Evolutionary conservation across 1,284 basidiomycete species (phyloP).

Genomic region (Leccinum holopus): DNA sequence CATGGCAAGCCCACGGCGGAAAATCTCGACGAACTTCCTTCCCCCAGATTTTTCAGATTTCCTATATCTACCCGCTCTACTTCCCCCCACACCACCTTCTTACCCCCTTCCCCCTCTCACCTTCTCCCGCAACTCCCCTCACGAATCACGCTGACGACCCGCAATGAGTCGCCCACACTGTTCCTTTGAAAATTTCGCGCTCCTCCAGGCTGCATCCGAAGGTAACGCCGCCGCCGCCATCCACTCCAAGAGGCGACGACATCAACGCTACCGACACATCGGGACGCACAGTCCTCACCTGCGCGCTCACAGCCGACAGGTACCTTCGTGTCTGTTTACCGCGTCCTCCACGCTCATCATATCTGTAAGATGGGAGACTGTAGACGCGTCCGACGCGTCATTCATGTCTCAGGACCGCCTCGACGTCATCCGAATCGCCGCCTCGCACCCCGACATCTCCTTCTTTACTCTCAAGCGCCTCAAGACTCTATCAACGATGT

Average conservation of each 20-base stretch:
- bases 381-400: constrained; percentile 66
- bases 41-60: constrained; percentile 3
- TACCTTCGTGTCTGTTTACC: constrained; percentile 31
- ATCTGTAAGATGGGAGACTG: constrained; percentile 54
- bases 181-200: constrained; percentile 46
- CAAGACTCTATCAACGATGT: constrained; percentile 64
- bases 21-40: constrained; percentile 5
- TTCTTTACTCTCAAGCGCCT: constrained; percentile 68
- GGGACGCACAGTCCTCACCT: constrained; percentile 62
- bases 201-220: constrained; percentile 56
- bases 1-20: constrained; percentile 7
- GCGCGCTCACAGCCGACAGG: constrained; percentile 68
- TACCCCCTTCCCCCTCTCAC: neutral
- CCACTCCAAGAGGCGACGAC: constrained; percentile 59
- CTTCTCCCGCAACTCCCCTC: constrained; percentile 9
- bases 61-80: constrained; percentile 20
- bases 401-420: constrained; percentile 57
- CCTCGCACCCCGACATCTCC: constrained; percentile 54
- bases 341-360: constrained; percentile 1
- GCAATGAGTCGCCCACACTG: constrained; percentile 39
- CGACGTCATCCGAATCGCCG: constrained; percentile 51
- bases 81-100: neutral
- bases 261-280: constrained; percentile 59
- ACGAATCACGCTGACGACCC: constrained; percentile 31
- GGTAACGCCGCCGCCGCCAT: constrained; percentile 56